Percentiles rank a stretch among this genome's conserved stretches.
Conservation (phyloP, 2,329 filamentous ascomycete species). For the Neonectria neomacrospora region DNA sequence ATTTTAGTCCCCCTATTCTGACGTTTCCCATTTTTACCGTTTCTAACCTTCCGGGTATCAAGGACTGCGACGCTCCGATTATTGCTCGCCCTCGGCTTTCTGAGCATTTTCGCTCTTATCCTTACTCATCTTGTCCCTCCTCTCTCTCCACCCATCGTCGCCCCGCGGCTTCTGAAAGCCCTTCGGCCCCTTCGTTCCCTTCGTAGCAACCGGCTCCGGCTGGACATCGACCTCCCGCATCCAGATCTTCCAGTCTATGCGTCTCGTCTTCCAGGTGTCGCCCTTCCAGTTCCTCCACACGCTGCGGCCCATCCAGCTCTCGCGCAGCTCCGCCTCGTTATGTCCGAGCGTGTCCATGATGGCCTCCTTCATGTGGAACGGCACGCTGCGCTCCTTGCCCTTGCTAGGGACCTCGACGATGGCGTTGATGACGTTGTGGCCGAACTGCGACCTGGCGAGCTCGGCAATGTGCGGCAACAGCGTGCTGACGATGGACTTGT, state of each 20-base stretch:
- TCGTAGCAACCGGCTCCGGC: constrained; percentile 33
- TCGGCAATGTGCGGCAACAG: constrained; percentile 58
- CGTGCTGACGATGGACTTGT: constrained; percentile 64
- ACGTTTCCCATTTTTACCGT: constrained; percentile 1
- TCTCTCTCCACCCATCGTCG: constrained; percentile 16
- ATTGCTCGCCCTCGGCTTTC: constrained; percentile 21
- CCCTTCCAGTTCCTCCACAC: constrained; percentile 69
- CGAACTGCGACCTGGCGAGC: constrained; percentile 62
- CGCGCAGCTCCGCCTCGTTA: constrained; percentile 61
- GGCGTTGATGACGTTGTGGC: constrained; percentile 62
- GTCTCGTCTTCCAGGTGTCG: constrained; percentile 65
- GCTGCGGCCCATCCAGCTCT: constrained; percentile 65
- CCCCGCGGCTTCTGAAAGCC: constrained; percentile 21
- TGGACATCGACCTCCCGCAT: constrained; percentile 59
- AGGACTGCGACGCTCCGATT: not conserved
- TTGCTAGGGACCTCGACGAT: constrained; percentile 62
- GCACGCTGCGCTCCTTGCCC: constrained; percentile 60
- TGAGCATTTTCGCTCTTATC: constrained; percentile 21
- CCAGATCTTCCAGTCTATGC: constrained; percentile 67
- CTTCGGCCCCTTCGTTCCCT: constrained; percentile 19
- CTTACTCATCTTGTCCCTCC: constrained; percentile 28
- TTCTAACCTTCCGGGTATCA: constrained; percentile 13
- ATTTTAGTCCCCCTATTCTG: not conserved
- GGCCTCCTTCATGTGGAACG: constrained; percentile 68
- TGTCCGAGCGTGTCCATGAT: constrained; percentile 61